These are phyloP conservation scores for Grosmannia penicillata DNA, from an alignment of 2,329 filamentous ascomycete species.

Conservation along the genomic window DNA sequence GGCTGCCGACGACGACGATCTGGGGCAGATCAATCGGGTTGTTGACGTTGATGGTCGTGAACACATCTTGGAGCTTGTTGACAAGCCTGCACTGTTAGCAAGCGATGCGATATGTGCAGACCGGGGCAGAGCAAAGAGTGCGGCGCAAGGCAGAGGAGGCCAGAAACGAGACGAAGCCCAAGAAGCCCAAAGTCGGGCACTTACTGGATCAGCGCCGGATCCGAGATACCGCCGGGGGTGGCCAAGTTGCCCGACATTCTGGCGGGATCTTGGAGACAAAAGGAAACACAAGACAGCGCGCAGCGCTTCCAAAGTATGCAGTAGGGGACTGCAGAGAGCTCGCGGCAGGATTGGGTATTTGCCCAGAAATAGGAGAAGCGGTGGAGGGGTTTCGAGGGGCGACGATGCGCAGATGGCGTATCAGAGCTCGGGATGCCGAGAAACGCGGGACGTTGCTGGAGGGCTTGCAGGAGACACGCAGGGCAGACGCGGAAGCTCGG, in stretches of 20 bases:
- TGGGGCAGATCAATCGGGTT: constrained; percentile 98
- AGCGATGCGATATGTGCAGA: background rate
- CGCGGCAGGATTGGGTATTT: background rate
- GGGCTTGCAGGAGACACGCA: background rate
- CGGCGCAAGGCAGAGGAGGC: background rate
- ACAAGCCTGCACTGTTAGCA: constrained; percentile 48
- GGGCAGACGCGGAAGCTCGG: background rate
- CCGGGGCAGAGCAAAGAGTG: background rate
- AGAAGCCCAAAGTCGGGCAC: background rate
- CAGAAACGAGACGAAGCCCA: background rate
- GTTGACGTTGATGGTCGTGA: constrained; percentile 94
- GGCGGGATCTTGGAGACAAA: background rate
- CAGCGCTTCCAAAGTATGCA: background rate
- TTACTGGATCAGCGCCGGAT: constrained; percentile 14
- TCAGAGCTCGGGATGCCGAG: background rate
- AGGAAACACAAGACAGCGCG: background rate
- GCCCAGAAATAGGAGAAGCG: constrained; percentile 3
- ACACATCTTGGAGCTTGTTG: constrained; percentile 99
- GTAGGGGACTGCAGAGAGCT: background rate
- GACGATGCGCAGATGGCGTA: background rate
- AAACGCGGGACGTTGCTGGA: no score
- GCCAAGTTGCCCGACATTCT: constrained; percentile 8
- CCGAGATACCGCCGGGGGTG: constrained; percentile 14
- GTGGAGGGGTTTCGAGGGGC: background rate
- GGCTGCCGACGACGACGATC: constrained; percentile 94